Conservation (phyloP, 2,329 filamentous ascomycete genomes). For the Scopulariopsis brevicaulis region DNA sequence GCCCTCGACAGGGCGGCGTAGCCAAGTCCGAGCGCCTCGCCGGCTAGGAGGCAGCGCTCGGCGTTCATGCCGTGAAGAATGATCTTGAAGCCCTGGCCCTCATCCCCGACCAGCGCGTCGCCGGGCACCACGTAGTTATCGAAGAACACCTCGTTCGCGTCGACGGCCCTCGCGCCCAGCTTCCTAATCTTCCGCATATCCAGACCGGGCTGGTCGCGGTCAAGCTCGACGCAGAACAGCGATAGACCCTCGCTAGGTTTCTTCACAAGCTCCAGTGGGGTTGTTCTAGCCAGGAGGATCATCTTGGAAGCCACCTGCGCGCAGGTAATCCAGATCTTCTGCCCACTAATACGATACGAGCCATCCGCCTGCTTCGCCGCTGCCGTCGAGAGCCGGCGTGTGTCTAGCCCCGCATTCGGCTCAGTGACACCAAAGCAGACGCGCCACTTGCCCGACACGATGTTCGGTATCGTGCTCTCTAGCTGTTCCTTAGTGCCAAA, state of each 20-base stretch:
- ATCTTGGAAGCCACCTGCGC: conserved; percentile 76
- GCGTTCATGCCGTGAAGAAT: conserved; percentile 74
- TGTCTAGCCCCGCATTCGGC: conserved; percentile 70
- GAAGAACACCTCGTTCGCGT: conserved; percentile 84
- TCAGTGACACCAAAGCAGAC: conserved; percentile 81
- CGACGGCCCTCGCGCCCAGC: conserved; percentile 74
- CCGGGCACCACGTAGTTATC: conserved; percentile 61
- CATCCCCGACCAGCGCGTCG: conserved; percentile 54
- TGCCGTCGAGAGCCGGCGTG: conserved; percentile 54
- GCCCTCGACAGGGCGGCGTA: conserved; percentile 59
- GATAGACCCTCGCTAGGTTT: conserved; percentile 68
- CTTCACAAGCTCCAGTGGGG: conserved; percentile 50
- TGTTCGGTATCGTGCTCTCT: conserved; percentile 51
- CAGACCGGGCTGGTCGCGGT: conserved; percentile 45
- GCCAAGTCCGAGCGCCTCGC: conserved; percentile 69
- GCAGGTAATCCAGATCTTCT: conserved; percentile 86
- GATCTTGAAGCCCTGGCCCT: conserved; percentile 69
- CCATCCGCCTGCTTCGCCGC: conserved; percentile 43
- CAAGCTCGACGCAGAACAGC: conserved; percentile 70
- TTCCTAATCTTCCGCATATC: conserved; percentile 66
- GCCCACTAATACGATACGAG: conserved; percentile 58
- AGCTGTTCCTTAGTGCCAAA: conserved; percentile 60
- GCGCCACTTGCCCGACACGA: conserved; percentile 61
- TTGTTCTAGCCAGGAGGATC: conserved; percentile 72
- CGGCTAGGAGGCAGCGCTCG: conserved; percentile 63